These are phyloP conservation scores for Tagetes erecta DNA, from an alignment of 129 eudicot species.

Conservation along the genomic window DNA sequence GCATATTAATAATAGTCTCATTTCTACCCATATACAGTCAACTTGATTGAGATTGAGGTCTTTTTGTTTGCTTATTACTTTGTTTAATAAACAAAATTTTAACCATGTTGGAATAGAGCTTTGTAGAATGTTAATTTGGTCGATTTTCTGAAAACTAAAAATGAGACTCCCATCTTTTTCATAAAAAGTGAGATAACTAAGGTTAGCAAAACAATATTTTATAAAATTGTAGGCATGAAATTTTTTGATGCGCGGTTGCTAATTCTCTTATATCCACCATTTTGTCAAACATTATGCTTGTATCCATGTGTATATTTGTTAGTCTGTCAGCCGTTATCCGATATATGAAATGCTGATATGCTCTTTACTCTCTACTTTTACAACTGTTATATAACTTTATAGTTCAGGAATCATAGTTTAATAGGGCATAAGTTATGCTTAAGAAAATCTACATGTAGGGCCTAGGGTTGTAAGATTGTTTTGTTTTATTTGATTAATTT, in stretches of 20 bases:
- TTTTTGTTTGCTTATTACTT: background rate
- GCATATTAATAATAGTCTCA: background rate
- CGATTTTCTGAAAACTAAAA: background rate
- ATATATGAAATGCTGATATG: background rate
- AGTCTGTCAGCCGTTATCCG: background rate
- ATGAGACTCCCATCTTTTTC: background rate
- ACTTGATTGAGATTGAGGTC: conserved; percentile 14
- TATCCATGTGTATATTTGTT: background rate
- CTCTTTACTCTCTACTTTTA: background rate
- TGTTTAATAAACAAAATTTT: too few relatives aligned
- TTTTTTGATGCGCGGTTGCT: background rate
- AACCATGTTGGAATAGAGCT: background rate
- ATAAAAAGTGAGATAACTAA: background rate
- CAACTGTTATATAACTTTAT: too few relatives aligned
- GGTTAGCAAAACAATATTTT: background rate
- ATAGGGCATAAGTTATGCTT: background rate
- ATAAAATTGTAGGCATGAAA: background rate
- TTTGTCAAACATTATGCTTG: background rate
- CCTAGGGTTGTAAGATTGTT: background rate
- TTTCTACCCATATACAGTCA: background rate
- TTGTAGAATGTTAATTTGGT: background rate
- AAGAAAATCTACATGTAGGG: background rate
- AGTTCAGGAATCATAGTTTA: too few relatives aligned
- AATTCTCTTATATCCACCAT: background rate
- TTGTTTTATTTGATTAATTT: background rate